Base-by-base conservation (phyloP, 2,329 filamentous ascomycete species). In the Emergomyces orientalis region DNA sequence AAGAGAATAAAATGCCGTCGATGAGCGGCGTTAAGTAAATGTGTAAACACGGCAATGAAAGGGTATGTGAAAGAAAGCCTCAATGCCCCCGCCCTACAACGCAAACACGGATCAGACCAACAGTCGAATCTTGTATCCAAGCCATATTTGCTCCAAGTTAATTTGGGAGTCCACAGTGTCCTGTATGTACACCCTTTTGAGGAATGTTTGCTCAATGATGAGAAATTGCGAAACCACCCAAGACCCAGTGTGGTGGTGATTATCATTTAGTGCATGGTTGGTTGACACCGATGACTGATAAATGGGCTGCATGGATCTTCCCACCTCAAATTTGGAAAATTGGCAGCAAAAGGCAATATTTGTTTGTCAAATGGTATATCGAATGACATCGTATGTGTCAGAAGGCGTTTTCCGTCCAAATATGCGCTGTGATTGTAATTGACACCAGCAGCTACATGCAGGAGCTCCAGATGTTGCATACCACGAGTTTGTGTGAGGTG, bases 221-320 rank as follows among this genome's bases (percentile, higher is more conserved):
- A n/a, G 34, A 25, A 39, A 56, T 56, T 41, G 54, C n/a, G 13
- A 41, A 39, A 5, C 14, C 14, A 54, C 14, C 51, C 7, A n/a
- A 54, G 27, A 6, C 13, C 49, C 49, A 11, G 3, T 2, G 2
- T 27, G 22, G 9, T 27, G 47, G 22, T 27, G 22, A 27, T 27
- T 2, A 25, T 27, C 5, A n/a, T 5, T 22, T 13, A 19, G n/a
- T 2, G 19, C 39, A 6, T 59, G 37, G 56, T 25, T 59, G 56
- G 56, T 11, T 43, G 34, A 17, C 22, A 5, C n/a, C 25, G 37
- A 45, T 27, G 39, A 22, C 56, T 45, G 27, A 59, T 59, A 59
- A 59, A 59, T 59, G 56, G 25, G 56, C 56, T 22, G 56, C 56
- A 59, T 27, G 39, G 27, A 59, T 59, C 56, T 27, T 30, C 56